Conservation (phyloP, 306 rosid genomes). For the Datisca glomerata region DNA sequence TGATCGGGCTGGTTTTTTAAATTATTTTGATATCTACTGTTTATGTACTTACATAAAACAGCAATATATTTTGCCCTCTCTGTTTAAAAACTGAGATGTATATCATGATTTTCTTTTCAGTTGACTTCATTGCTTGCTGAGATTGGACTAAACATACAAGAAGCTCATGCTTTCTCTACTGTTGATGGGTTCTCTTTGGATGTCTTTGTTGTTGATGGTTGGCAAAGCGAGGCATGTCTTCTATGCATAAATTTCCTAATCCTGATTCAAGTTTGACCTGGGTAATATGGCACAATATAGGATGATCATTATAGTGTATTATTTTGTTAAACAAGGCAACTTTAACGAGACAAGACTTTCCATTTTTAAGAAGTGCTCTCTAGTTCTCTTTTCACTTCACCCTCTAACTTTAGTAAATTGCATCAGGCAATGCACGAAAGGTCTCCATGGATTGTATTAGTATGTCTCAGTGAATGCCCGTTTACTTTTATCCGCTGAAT, state of each 20-base stretch:
- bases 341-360: too few relatives aligned
- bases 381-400: too few relatives aligned
- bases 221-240: constrained; percentile 68
- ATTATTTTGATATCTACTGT: too few relatives aligned
- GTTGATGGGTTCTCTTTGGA: constrained; percentile 93
- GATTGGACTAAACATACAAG: constrained; percentile 91
- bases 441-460: too few relatives aligned
- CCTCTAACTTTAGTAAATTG: too few relatives aligned
- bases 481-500: too few relatives aligned
- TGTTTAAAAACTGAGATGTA: constrained; percentile 1
- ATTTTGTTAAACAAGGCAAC: too few relatives aligned
- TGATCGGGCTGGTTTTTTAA: too few relatives aligned
- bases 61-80: neutral
- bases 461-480: neutral
- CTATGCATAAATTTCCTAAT: constrained; percentile 13
- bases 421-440: too few relatives aligned
- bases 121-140: constrained; percentile 83
- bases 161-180: constrained; percentile 98
- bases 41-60: neutral
- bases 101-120: constrained; percentile 34
- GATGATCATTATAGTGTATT: too few relatives aligned
- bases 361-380: too few relatives aligned
- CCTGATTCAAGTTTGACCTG: neutral
- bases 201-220: constrained; percentile 94
- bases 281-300: neutral